phyloP scores from a whole-genome alignment of 78 protist genomes.

The Dictyostelium capitatum region DNA sequence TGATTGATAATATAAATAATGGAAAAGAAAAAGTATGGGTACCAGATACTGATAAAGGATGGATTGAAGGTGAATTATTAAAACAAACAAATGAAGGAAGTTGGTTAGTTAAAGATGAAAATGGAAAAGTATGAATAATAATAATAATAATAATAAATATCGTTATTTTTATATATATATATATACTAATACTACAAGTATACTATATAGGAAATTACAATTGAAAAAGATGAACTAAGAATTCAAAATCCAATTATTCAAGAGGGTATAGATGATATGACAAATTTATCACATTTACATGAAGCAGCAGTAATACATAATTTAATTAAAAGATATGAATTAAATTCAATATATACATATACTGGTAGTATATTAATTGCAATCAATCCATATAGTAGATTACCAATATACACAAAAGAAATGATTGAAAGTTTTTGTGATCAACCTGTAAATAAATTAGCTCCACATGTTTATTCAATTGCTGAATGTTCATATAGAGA shows the following conservation, averaged over 20 bases:
- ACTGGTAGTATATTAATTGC: constrained; percentile 83
- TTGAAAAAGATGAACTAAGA: constrained; percentile 29
- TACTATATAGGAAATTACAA: not conserved
- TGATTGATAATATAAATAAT: not conserved
- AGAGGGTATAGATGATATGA: constrained; percentile 93
- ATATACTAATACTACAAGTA: not conserved
- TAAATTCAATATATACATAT: constrained; percentile 85
- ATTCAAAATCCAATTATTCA: constrained; percentile 78
- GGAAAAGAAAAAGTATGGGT: constrained; percentile 61
- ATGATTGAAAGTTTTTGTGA: constrained; percentile 83
- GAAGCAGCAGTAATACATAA: constrained; percentile 87
- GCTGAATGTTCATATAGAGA: constrained; percentile 78
- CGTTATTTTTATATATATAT: not conserved
- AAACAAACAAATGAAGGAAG: constrained; percentile 1
- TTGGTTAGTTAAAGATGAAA: not conserved
- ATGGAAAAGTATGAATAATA: constrained; percentile 31
- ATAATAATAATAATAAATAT: not conserved
- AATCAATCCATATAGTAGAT: constrained; percentile 66
- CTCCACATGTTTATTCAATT: constrained; percentile 89
- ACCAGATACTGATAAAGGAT: constrained; percentile 41
- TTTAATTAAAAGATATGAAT: constrained; percentile 80
- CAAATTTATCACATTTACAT: constrained; percentile 77
- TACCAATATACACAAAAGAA: constrained; percentile 73
- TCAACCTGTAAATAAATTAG: constrained; percentile 46
- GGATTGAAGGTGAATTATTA: constrained; percentile 58